Evolutionary conservation across 768 basidiomycete genomes (phyloP).

Genomic region (Boletellus emodensis): DNA sequence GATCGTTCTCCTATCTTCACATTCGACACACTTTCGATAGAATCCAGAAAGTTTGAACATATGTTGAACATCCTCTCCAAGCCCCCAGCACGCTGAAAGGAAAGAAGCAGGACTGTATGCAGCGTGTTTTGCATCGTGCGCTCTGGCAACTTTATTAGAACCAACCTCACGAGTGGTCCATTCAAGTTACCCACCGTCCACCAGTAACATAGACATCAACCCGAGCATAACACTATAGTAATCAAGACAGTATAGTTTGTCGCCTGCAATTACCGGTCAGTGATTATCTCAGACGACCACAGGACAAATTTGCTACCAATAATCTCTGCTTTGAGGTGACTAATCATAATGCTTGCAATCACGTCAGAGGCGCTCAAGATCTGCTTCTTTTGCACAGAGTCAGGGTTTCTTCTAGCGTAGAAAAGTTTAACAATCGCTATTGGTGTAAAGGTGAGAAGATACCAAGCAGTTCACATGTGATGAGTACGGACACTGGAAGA

Average conservation of each 20-base stretch:
- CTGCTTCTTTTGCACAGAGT: conserved; percentile 71
- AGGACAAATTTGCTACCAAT: conserved; percentile 43
- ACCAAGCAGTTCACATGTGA: not conserved
- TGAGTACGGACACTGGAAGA: conserved; percentile 71
- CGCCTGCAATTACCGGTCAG: conserved; percentile 27
- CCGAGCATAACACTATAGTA: conserved; percentile 56
- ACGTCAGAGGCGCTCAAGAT: conserved; percentile 64
- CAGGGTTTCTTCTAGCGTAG: conserved; percentile 73
- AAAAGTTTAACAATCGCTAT: conserved; percentile 85
- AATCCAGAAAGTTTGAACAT: conserved; percentile 48
- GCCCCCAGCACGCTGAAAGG: conserved; percentile 70
- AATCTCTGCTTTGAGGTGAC: conserved; percentile 56
- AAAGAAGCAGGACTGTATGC: conserved; percentile 77
- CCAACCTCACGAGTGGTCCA: not conserved
- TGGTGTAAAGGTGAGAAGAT: conserved; percentile 8
- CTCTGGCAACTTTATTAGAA: conserved; percentile 42
- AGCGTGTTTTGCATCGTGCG: conserved; percentile 69
- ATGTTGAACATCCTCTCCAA: conserved; percentile 61
- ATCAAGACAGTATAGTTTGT: conserved; percentile 42
- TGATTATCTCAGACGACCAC: conserved; percentile 10
- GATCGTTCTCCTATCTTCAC: conserved; percentile 55
- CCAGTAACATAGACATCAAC: conserved; percentile 46
- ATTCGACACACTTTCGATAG: conserved; percentile 52
- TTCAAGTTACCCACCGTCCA: conserved; percentile 45
- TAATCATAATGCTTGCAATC: conserved; percentile 68